Evolutionary conservation across 768 basidiomycete genomes (phyloP).

Genomic region (Terana coerulea): DNA sequence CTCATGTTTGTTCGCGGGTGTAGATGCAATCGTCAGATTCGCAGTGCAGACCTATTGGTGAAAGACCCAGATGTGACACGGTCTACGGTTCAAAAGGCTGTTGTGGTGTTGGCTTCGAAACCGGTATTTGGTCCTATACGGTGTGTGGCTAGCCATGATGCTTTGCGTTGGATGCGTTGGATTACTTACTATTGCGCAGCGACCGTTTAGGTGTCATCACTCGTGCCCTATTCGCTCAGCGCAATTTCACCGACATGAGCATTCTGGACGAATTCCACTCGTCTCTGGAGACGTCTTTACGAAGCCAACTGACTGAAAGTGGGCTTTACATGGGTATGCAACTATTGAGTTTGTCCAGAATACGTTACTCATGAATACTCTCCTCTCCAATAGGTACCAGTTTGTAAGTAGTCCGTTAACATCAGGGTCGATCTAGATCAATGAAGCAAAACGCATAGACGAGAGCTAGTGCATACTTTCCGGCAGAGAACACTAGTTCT

Average conservation of each 20-base stretch:
- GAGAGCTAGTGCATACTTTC: slow-evolving; percentile 92
- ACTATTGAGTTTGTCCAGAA: too few relatives aligned
- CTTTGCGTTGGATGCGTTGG: not conserved
- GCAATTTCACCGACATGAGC: slow-evolving; percentile 82
- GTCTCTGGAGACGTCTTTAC: slow-evolving; percentile 72
- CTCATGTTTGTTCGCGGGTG: not conserved
- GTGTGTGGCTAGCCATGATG: slow-evolving; percentile 31
- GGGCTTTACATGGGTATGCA: slow-evolving; percentile 89
- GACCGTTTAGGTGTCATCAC: slow-evolving; percentile 96
- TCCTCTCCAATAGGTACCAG: slow-evolving; percentile 51
- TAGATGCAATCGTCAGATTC: slow-evolving; percentile 94
- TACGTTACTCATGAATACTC: not conserved
- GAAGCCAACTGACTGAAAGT: slow-evolving; percentile 84
- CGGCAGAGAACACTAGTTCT: slow-evolving; percentile 88
- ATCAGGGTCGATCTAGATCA: not conserved
- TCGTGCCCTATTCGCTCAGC: slow-evolving; percentile 62
- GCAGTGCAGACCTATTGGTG: slow-evolving; percentile 71
- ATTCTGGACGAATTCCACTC: slow-evolving; percentile 87
- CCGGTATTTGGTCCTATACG: slow-evolving; percentile 94
- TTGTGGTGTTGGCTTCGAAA: slow-evolving; percentile 88
- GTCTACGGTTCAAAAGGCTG: slow-evolving; percentile 95
- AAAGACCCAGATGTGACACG: slow-evolving; percentile 86
- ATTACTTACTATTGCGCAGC: slow-evolving; percentile 31
- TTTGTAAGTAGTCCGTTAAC: slow-evolving; percentile 40
- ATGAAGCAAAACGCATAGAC: slow-evolving; percentile 38